Percentiles rank a stretch among this genome's conserved stretches.
Evolutionary conservation across 345 rosid species (phyloP).

Genomic region (Ailanthus altissimus): DNA sequence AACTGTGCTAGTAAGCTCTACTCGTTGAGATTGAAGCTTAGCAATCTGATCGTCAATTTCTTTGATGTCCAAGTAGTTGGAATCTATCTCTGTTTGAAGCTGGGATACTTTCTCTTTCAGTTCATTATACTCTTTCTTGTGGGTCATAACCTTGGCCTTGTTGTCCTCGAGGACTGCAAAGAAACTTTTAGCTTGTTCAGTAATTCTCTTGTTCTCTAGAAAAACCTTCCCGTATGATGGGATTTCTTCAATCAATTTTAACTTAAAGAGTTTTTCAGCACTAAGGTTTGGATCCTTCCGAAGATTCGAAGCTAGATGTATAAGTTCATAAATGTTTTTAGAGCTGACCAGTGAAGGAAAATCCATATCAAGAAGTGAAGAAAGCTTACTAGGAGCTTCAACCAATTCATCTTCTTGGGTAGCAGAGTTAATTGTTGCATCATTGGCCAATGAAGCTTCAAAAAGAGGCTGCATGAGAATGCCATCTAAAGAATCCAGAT

Average conservation of each 20-base stretch:
- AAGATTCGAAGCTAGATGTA: conserved; percentile 48
- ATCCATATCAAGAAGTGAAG: conserved; percentile 58
- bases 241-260: conserved; percentile 65
- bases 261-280: conserved; percentile 65
- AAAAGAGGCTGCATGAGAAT: conserved; percentile 51
- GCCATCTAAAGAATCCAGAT: conserved; percentile 57
- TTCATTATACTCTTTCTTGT: conserved; percentile 58
- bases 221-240: conserved; percentile 58
- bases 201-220: conserved; percentile 45
- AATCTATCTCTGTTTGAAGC: conserved; percentile 53
- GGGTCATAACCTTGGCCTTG: conserved; percentile 55
- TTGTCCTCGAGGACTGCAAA: conserved; percentile 50
- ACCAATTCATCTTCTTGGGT: conserved; percentile 45
- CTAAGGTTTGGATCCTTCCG: conserved; percentile 52
- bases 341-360: conserved; percentile 53
- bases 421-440: conserved; percentile 22
- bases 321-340: conserved; percentile 43
- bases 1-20: conserved; percentile 37
- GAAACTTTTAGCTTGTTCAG: conserved; percentile 45
- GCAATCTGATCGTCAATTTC: conserved; percentile 61
- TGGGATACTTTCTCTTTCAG: conserved; percentile 47
- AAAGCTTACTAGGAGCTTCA: conserved; percentile 54
- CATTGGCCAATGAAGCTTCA: conserved; percentile 21
- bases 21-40: conserved; percentile 45
- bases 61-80: conserved; percentile 38